Evolutionary conservation across 805 yeast species (phyloP).

Genomic region (Saccharomycopsis sp.): DNA sequence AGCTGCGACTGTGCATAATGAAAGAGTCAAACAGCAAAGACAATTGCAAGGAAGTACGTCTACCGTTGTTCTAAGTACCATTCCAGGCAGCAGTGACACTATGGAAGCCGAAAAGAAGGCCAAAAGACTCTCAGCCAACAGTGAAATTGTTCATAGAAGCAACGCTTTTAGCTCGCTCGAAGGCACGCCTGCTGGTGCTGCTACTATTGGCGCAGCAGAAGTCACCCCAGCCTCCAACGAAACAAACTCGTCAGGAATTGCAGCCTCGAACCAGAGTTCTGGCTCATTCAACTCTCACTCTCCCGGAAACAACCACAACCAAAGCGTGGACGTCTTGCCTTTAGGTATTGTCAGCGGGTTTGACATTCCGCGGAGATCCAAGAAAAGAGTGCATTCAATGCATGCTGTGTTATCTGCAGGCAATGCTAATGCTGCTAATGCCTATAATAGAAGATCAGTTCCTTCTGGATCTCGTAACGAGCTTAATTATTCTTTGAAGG

Average conservation of each 20-base stretch:
- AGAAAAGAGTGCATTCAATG: neutral
- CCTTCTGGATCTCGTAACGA: neutral
- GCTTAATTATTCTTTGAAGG: neutral
- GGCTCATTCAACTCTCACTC: no score
- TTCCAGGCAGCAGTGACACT: neutral
- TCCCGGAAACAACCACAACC: neutral
- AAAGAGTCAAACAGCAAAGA: constrained; percentile 1
- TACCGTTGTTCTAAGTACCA: neutral
- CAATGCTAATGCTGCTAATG: neutral
- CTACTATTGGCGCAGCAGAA: neutral
- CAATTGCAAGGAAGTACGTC: neutral
- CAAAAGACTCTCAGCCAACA: neutral
- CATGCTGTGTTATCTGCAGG: neutral
- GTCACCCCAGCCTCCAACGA: neutral
- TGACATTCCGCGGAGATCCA: constrained; percentile 6
- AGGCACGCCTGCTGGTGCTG: neutral
- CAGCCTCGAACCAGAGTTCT: no score
- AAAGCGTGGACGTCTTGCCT: constrained; percentile 13
- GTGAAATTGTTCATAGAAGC: neutral
- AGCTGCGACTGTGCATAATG: neutral
- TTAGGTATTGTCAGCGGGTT: constrained; percentile 13
- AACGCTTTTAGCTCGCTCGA: neutral
- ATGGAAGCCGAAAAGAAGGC: neutral
- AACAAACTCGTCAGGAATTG: neutral
- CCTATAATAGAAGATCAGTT: neutral